phyloP scores from a whole-genome alignment of 2,329 filamentous ascomycete genomes.

The Phaeoacremonium minimum region DNA sequence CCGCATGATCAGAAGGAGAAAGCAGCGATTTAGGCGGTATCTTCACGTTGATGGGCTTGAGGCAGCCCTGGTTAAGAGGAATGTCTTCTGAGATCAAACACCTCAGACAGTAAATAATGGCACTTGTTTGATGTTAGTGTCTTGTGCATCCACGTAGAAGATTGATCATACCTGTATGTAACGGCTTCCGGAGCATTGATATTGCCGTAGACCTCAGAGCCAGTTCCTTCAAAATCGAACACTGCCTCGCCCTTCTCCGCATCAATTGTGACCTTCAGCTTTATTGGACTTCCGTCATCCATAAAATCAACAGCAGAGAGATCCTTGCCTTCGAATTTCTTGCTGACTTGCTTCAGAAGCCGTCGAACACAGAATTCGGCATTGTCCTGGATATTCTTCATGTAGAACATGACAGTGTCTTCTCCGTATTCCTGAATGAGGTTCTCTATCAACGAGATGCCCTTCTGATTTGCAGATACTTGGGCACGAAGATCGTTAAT shows the following conservation, averaged over 20 bases:
- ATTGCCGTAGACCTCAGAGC: slow-evolving; percentile 71
- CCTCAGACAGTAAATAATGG: slow-evolving; percentile 82
- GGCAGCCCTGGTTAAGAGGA: slow-evolving; percentile 80
- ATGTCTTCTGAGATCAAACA: slow-evolving; percentile 79
- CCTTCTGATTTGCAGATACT: slow-evolving; percentile 81
- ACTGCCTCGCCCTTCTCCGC: slow-evolving; percentile 68
- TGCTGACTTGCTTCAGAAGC: slow-evolving; percentile 67
- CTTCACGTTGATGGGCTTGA: slow-evolving; percentile 69
- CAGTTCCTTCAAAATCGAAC: slow-evolving; percentile 74
- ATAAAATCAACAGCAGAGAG: slow-evolving; percentile 76
- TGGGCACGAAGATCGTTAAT: slow-evolving; percentile 84
- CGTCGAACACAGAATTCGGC: slow-evolving; percentile 72
- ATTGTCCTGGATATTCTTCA: slow-evolving; percentile 77
- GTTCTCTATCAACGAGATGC: slow-evolving; percentile 70
- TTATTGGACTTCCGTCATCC: slow-evolving; percentile 80
- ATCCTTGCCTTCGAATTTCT: slow-evolving; percentile 64
- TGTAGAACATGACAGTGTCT: slow-evolving; percentile 75
- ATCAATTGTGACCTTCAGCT: slow-evolving; percentile 71
- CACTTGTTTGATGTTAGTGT: slow-evolving; percentile 29
- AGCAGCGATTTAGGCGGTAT: slow-evolving; percentile 72
- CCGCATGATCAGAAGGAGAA: slow-evolving; percentile 69
- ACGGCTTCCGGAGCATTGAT: slow-evolving; percentile 76
- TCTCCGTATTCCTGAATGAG: slow-evolving; percentile 77
- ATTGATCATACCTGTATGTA: slow-evolving; percentile 50
- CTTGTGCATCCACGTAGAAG: not conserved